Conservation (phyloP, 208 protist species). For the Naegleria fowleri region DNA sequence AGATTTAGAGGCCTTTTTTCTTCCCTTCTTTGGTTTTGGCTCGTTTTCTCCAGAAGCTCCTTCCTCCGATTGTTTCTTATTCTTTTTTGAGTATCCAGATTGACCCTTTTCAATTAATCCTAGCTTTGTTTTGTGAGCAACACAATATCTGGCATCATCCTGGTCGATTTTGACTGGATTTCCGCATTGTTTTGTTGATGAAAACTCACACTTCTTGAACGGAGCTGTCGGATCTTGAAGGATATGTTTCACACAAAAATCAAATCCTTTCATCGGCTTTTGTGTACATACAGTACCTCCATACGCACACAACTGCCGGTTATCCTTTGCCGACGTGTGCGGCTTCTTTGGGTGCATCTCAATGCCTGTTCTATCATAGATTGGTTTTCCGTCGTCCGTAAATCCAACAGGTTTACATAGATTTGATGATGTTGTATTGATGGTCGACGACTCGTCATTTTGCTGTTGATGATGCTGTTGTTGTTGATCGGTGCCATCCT, state of each 20-base stretch:
- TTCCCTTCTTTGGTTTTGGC: not conserved
- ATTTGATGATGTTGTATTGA: not conserved
- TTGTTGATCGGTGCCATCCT: too few relatives aligned
- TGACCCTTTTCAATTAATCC: not conserved
- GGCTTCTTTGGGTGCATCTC: not conserved
- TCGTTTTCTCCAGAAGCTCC: not conserved
- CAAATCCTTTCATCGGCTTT: constrained; percentile 12
- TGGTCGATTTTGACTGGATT: not conserved
- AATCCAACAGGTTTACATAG: not conserved
- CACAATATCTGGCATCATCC: constrained; percentile 8
- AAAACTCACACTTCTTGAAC: constrained; percentile 8
- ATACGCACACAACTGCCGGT: not conserved
- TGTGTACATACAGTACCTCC: constrained; percentile 4
- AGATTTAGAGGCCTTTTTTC: not conserved
- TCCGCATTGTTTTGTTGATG: not conserved
- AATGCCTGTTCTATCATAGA: not conserved
- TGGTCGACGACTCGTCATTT: too few relatives aligned
- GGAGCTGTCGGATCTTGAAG: constrained; percentile 9
- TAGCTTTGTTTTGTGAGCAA: constrained; percentile 7
- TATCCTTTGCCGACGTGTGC: not conserved
- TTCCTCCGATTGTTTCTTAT: not conserved
- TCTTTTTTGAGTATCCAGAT: not conserved
- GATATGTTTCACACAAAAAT: constrained; percentile 28
- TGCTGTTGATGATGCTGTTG: too few relatives aligned
- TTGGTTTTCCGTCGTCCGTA: not conserved